Percentiles rank a stretch among this genome's conserved stretches.
Conservation (phyloP, 2,329 filamentous ascomycete genomes). For the Talaromyces albobiverticillius region DNA sequence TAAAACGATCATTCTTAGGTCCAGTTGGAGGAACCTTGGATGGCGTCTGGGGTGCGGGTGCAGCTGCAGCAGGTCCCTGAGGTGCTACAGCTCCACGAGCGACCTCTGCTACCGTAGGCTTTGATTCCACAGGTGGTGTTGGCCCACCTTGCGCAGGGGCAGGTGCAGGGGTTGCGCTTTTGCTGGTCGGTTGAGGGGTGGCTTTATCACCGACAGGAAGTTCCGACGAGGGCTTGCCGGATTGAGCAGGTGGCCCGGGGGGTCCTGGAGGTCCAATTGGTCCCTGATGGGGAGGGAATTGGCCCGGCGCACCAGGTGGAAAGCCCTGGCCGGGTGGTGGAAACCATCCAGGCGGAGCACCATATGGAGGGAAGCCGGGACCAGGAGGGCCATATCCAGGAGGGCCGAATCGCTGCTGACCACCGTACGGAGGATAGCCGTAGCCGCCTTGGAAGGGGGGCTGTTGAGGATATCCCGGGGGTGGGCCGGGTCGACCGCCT, state of each 20-base stretch:
- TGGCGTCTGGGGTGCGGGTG: conserved; percentile 20
- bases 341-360: conserved; percentile 73
- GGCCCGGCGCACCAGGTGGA: conserved; percentile 59
- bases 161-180: conserved; percentile 32
- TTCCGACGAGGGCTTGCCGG: conserved; percentile 39
- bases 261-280: conserved; percentile 51
- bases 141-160: conserved; percentile 29
- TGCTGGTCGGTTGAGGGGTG: conserved; percentile 32
- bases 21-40: conserved; percentile 26
- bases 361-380: conserved; percentile 73
- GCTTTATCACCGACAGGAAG: conserved; percentile 40
- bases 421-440: conserved; percentile 43
- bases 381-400: conserved; percentile 46
- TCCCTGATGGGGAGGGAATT: conserved; percentile 61
- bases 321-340: conserved; percentile 73
- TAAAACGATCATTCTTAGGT: conserved; percentile 41
- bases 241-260: conserved; percentile 22
- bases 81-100: conserved; percentile 24
- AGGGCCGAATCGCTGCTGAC: conserved; percentile 28
- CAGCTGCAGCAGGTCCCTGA: conserved; percentile 20
- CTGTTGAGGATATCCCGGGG: conserved; percentile 40
- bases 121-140: conserved; percentile 37
- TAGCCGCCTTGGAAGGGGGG: conserved; percentile 43
- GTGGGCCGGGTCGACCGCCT: conserved; percentile 22
- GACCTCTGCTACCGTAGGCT: conserved; percentile 37